Evolutionary conservation across 257 asterid genomes (phyloP).

Genomic region (Paulownia fortunei): DNA sequence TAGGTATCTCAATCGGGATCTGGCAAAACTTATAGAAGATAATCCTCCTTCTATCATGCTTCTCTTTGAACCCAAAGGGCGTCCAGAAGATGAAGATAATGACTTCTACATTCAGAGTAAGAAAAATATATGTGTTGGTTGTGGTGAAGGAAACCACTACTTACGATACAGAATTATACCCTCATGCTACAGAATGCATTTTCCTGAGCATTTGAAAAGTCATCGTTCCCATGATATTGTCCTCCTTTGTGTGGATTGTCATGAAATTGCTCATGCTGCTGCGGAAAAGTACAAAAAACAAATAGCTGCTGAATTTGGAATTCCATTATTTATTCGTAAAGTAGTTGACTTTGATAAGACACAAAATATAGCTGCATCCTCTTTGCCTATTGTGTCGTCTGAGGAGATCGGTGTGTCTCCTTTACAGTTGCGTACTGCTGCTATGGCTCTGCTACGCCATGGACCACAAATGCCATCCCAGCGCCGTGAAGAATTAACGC

Average conservation of each 20-base stretch:
- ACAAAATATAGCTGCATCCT: conserved; percentile 40
- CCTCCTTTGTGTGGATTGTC: conserved; percentile 97
- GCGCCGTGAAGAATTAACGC: conserved; percentile 83
- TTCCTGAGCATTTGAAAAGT: conserved; percentile 97
- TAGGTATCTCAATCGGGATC: conserved; percentile 81
- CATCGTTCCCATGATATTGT: conserved; percentile 98
- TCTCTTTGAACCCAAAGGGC: conserved; percentile 97
- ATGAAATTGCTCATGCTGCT: conserved; percentile 93
- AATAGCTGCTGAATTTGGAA: conserved; percentile 75
- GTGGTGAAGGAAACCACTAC: conserved; percentile 98
- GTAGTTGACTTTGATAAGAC: conserved; percentile 61
- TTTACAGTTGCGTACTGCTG: conserved; percentile 84
- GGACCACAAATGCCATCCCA: conserved; percentile 82
- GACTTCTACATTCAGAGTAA: conserved; percentile 95
- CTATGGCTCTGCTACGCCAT: conserved; percentile 93
- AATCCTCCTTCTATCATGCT: conserved; percentile 89
- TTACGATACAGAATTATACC: conserved; percentile 94
- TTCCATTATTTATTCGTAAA: conserved; percentile 75
- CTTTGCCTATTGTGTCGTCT: conserved; percentile 40
- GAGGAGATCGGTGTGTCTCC: conserved; percentile 89
- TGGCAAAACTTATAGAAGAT: conserved; percentile 84
- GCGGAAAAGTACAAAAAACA: conserved; percentile 88
- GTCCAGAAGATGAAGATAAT: conserved; percentile 97
- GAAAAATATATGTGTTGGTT: conserved; percentile 93
- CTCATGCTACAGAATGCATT: conserved; percentile 94